Evolutionary conservation across 176 grass and related monocot genomes (phyloP), one percentile per base, ranked within the genome.

Genomic region (Hordeum marinum): DNA sequence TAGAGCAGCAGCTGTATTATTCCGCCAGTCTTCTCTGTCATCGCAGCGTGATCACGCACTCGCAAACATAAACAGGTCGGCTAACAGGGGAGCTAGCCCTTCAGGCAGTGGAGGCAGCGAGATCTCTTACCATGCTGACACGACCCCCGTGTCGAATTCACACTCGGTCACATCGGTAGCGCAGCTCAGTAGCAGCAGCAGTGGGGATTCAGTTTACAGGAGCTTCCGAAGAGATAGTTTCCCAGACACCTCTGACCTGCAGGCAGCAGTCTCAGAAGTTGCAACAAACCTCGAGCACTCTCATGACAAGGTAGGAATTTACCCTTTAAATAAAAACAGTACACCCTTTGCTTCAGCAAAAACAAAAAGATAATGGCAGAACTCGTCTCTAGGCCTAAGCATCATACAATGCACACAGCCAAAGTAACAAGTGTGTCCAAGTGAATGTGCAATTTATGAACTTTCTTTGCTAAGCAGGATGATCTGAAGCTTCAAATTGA

Each of bases 401-500:
- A 63, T 29, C 9, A 2, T 69, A 11, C 8, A 23, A 29, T 15
- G n/a, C 39, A 9, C 40, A 8, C 48, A 7, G n/a, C 10, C 6
- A 26, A 72, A 42, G 45, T 78, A 66, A 27, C n/a, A 58, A 74
- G 58, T 23, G 5, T 18, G 0, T 7, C 48, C 48, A 18, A 18
- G 8, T 54, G 8, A 12, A 57, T 40, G 18, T 57, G 35, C 34
- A 57, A 7, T 34, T 61, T 61, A 39, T 36, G n/a, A 76, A 26
- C 57, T 76, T 77, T 52, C 21, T 79, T 18, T 76, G 31, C 62
- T 67, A 61, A 80, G 6, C 61, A 97, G 94, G 79, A 68, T 73
- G 81, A 95, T 79, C 66, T 90, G 42, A 89, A 84, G 74, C 62
- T 90, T 86, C 86, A 92, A 63, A 91, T 91, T 58, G 84, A 92